Conservation (phyloP, 2,329 filamentous ascomycete species). For the Cladosporium sp. region DNA sequence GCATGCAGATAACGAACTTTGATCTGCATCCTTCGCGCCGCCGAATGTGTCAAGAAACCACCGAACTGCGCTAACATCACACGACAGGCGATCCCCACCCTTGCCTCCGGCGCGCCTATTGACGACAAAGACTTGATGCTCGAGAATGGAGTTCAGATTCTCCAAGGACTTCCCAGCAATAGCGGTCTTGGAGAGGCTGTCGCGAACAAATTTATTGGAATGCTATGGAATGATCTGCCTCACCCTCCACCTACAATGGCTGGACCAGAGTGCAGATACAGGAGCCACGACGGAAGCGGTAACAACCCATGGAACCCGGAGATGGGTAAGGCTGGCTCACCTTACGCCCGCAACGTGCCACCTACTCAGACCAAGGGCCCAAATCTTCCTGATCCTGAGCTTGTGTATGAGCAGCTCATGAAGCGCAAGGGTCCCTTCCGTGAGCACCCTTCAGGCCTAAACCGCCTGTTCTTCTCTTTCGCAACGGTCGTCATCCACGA, state of each 20-base stretch:
- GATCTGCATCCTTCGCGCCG: too few species aligned
- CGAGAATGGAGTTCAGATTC: conserved; percentile 50
- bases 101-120: conserved; percentile 41
- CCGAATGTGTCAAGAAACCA: background rate
- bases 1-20: too few species aligned
- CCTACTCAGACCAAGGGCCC: conserved; percentile 46
- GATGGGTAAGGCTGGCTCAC: conserved; percentile 49
- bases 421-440: conserved; percentile 37
- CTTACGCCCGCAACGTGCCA: conserved; percentile 43
- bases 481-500: conserved; percentile 47
- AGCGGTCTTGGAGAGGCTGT: conserved; percentile 46
- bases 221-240: conserved; percentile 51
- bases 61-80: background rate
- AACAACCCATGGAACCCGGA: conserved; percentile 49
- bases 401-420: conserved; percentile 43
- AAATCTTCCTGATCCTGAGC: conserved; percentile 45
- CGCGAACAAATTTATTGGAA: conserved; percentile 48
- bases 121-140: conserved; percentile 46
- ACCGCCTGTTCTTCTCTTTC: conserved; percentile 45
- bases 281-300: conserved; percentile 40
- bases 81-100: background rate
- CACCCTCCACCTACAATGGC: conserved; percentile 46
- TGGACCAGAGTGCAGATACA: conserved; percentile 42
- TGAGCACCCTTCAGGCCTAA: conserved; percentile 42
- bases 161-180: conserved; percentile 47